Evolutionary conservation across 129 eudicot species (phyloP), one percentile per base, ranked within the genome.

Genomic region (Silybum marianum): DNA sequence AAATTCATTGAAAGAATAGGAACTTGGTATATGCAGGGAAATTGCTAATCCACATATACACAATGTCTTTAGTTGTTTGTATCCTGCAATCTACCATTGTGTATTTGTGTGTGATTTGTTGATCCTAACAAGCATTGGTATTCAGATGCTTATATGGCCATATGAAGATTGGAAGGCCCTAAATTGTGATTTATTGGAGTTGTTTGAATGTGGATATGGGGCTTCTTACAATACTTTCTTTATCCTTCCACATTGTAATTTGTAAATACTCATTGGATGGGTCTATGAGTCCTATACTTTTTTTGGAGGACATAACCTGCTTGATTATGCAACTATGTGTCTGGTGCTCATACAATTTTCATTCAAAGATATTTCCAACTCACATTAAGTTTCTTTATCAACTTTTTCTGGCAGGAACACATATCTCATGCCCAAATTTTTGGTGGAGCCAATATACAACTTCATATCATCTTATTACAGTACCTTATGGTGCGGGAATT

Each of bases 361-460:
- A 40, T 44, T 16, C 16, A 46, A 44, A 32, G 80, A 67, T 81
- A 81, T 72, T 28, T 74, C 9, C 54, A 81, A 62, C 42, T 68
- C 32, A 32, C 48, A 24, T 22, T 26, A 48, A 8, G 39, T 46
- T 69, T 39, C 67, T 42, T 62, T 63, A 63, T 82, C 36, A 48
- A 51, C 48, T 76, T 77, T 83, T 77, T 83, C 28, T 82, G 65
- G 40, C 86, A 76, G 86, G 73, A 71, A 68, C 62, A 75, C 23
- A 32, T 75, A 75, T 82, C 81, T 24, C 30, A 68, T 48, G 72
- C 40, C 16, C 62, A 68, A 44, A 77, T 46, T 28, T 11, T 30
- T 0, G 16, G 54, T 74, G 75, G 70, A 44, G 69, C 39, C 75
- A 16, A 7, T 44, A n/a, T 51, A 16, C 63, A 51, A 51, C 63